A percentile compares a stretch with the other conserved stretches of the same genome.
phyloP scores from a whole-genome alignment of 164 flowering plant species.

The Cinnamomum micranthum region DNA sequence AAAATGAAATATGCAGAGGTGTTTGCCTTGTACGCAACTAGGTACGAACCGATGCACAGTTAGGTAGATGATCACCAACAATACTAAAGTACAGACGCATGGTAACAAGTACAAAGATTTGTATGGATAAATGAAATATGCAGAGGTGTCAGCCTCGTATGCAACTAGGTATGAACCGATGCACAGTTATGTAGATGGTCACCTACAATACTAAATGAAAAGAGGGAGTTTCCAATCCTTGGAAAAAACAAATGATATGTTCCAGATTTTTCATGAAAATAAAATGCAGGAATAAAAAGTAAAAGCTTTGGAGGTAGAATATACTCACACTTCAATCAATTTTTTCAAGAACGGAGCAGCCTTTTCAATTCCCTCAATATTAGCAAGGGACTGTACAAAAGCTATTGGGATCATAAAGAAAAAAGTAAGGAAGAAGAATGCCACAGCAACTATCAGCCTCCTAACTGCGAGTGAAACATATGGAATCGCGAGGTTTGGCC shows the following conservation, averaged over 20 bases:
- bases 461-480: conserved; percentile 66
- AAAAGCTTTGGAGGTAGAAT: conserved; percentile 2
- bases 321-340: conserved; percentile 36
- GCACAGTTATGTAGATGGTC: no score
- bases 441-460: conserved; percentile 63
- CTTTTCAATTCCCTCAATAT: conserved; percentile 74
- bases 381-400: conserved; percentile 85
- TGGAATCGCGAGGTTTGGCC: conserved; percentile 83
- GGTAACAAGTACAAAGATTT: no score
- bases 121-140: no score
- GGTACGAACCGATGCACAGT: no score
- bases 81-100: no score
- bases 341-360: conserved; percentile 61
- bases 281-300: background rate
- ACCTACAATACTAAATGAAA: no score
- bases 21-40: no score
- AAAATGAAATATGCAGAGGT: no score
- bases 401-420: conserved; percentile 92
- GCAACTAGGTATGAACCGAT: no score
- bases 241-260: background rate
- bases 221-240: no score
- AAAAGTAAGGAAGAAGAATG: conserved; percentile 84
- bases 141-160: no score
- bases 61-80: no score
- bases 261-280: background rate